phyloP scores from a whole-genome alignment of 352 stramenopile genomes.

The Phytophthora gonapodyides region DNA sequence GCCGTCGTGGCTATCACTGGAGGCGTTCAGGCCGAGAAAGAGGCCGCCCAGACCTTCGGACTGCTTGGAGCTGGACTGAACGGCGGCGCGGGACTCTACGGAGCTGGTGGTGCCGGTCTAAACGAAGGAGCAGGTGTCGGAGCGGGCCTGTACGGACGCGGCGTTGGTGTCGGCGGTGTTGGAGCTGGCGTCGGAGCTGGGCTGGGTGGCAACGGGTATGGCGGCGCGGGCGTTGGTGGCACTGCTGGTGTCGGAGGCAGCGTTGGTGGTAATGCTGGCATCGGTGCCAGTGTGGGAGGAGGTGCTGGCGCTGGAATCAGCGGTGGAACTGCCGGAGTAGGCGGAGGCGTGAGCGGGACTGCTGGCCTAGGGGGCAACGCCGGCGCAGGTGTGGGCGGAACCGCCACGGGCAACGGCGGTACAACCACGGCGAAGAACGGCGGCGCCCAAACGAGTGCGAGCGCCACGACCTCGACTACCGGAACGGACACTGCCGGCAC shows the following conservation, averaged over 20 bases:
- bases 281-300: neutral
- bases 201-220: neutral
- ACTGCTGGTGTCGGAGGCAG: neutral
- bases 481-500: neutral
- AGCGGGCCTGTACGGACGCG: no score
- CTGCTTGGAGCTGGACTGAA: neutral
- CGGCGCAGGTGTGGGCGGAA: no score
- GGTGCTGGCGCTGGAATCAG: neutral
- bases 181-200: neutral
- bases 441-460: neutral
- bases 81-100: no score
- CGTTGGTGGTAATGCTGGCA: slow-evolving; percentile 5
- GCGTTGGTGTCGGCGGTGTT: neutral
- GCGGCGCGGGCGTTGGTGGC: neutral
- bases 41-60: slow-evolving; percentile 7
- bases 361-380: no score
- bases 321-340: neutral
- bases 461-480: neutral
- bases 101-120: no score
- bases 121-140: no score
- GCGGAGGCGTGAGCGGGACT: neutral
- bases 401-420: no score
- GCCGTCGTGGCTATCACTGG: neutral
- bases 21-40: slow-evolving; percentile 2
- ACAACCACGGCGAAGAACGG: no score